Evolutionary conservation across 2,329 filamentous ascomycete species (phyloP), one percentile per base, ranked within the genome.

Genomic region (Mollisia scopiformis): DNA sequence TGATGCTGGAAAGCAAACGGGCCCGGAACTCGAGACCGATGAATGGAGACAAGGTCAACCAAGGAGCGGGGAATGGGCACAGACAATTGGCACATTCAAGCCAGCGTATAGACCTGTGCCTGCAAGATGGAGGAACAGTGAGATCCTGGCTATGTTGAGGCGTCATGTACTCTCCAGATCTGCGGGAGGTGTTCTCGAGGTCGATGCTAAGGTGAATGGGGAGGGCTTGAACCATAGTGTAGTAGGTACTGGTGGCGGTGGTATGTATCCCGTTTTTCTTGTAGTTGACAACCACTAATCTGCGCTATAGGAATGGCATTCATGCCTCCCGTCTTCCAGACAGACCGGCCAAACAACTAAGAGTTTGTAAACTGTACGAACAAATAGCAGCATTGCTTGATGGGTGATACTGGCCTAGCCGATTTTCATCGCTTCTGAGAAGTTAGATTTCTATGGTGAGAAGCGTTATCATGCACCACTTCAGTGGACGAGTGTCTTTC

Each of bases 51-150:
- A 62, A 72, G 77, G 54, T 69, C 75, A 52, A 50, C 71, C 63
- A 59, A 71, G 70, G 66, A 76, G 82, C 75, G 93, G 93, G 64
- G 95, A 99, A 80, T 99, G 95, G 95, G 92, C 92, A 64, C 94
- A 98, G 83, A 99, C 95, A 0, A 84, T 97, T 5, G 95, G 95
- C 31, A 93, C 92, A 23, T 97, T 97, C 77, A 94, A 91, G 82
- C 92, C 94, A 30, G 92, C 93, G 35, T 97, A 97, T 78, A 83
- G 94, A 58, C 94, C 94, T 39, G 93, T 98, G 60, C 95, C 95
- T 13, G 78, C 80, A 69, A 84, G 94, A 65, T 99, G 95, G 95
- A 86, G 83, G 76, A 87, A 89, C 64, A 96, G 91, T 67, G 88
- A 93, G 79, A 86, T 97, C 57, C 78, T 99, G 70, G 75, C 75